Evolutionary conservation across 2,329 filamentous ascomycete species (phyloP).

Genomic region (Diaporthe australafricana): DNA sequence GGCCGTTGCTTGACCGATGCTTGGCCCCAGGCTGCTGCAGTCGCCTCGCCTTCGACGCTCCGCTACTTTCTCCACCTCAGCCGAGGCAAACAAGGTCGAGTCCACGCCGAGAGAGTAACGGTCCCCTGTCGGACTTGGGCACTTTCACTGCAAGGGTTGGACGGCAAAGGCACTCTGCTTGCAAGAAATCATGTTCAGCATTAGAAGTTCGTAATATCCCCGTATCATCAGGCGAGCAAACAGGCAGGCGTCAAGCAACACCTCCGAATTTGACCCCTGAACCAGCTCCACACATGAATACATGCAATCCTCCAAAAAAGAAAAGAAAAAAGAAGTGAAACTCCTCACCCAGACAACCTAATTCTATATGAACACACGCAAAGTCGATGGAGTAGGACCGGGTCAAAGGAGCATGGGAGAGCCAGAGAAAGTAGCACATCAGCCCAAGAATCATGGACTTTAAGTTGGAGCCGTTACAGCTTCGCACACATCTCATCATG

Average conservation of each 20-base stretch:
- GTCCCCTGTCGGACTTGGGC: neutral
- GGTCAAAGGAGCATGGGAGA: neutral
- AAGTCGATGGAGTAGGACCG: neutral
- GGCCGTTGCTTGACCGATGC: neutral
- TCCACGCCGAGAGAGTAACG: too few relatives aligned
- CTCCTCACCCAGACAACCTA: neutral
- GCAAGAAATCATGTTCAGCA: neutral
- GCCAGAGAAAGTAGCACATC: neutral
- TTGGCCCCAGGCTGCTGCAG: neutral
- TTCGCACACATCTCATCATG: neutral
- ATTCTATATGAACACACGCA: neutral
- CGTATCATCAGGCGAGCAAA: neutral
- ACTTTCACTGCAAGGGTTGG: neutral
- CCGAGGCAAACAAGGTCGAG: neutral
- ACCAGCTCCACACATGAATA: neutral
- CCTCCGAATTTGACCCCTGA: neutral
- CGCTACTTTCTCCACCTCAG: neutral
- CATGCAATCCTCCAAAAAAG: neutral
- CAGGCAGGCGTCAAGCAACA: neutral
- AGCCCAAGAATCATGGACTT: neutral
- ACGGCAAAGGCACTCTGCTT: too few relatives aligned
- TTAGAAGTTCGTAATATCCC: neutral
- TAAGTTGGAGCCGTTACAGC: neutral
- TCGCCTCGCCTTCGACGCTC: neutral
- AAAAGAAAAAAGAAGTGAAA: neutral